A percentile compares a stretch with the other conserved stretches of the same genome.
Conservation (phyloP, 2,329 filamentous ascomycete genomes). For the Setomelanomma holmii region DNA sequence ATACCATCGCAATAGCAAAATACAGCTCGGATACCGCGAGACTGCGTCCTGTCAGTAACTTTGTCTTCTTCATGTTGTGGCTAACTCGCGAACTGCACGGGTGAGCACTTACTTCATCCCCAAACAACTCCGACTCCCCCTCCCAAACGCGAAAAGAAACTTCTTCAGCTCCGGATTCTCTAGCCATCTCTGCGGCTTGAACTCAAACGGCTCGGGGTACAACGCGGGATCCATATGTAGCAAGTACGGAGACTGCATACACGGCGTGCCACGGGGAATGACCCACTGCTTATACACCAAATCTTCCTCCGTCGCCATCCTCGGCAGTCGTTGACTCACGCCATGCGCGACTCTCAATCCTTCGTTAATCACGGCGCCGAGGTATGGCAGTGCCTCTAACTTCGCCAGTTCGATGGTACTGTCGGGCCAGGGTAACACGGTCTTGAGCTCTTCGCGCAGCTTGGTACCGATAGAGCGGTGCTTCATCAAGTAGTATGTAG, state of each 20-base stretch:
- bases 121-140: constrained; percentile 14
- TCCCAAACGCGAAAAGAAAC: constrained; percentile 15
- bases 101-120: constrained; percentile 14
- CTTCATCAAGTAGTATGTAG: constrained; percentile 6
- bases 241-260: constrained; percentile 38
- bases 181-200: constrained; percentile 40
- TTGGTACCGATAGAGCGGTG: constrained; percentile 2
- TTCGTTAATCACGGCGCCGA: constrained; percentile 14
- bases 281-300: constrained; percentile 17
- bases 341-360: constrained; percentile 28
- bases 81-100: background rate
- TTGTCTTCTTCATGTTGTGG: too few species aligned
- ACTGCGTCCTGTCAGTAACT: background rate
- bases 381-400: constrained; percentile 11
- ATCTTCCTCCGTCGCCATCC: constrained; percentile 27
- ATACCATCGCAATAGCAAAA: constrained; percentile 10
- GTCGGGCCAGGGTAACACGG: background rate
- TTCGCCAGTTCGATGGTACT: background rate
- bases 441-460: constrained; percentile 9
- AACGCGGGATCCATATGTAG: constrained; percentile 35
- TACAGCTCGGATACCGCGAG: constrained; percentile 18
- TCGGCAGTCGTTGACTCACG: constrained; percentile 31
- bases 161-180: constrained; percentile 9
- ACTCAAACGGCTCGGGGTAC: constrained; percentile 25
- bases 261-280: constrained; percentile 33